Evolutionary conservation across 1,284 basidiomycete genomes (phyloP).

Genomic region (Meira nashicola): DNA sequence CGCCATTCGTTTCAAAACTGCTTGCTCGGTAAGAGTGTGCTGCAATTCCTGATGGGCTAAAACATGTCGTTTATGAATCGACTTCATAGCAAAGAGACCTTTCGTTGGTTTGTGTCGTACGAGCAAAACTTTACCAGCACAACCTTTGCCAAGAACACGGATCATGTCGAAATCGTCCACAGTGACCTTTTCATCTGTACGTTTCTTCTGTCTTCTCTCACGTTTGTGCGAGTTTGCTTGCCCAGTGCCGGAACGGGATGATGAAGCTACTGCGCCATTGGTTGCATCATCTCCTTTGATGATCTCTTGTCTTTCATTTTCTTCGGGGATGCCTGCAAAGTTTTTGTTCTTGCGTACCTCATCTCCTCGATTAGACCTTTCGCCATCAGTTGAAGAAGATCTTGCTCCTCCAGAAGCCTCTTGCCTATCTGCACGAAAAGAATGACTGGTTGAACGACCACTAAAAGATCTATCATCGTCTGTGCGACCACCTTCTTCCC

Average conservation of each 20-base stretch:
- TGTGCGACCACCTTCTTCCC: conserved; percentile 29
- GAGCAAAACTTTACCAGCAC: conserved; percentile 74
- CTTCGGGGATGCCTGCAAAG: conserved; percentile 40
- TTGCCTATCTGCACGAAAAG: conserved; percentile 5
- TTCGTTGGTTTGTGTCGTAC: conserved; percentile 56
- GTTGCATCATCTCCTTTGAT: not conserved
- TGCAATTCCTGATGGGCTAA: conserved; percentile 89
- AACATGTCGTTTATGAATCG: conserved; percentile 88
- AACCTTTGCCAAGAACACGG: conserved; percentile 89
- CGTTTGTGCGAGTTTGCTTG: conserved; percentile 21
- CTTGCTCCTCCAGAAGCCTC: conserved; percentile 13
- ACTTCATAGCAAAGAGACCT: conserved; percentile 83
- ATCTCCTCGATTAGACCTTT: not conserved
- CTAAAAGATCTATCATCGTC: conserved; percentile 30
- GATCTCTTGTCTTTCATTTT: conserved; percentile 20
- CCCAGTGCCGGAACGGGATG: conserved; percentile 14
- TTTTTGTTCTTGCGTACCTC: conserved; percentile 22
- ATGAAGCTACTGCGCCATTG: conserved; percentile 15
- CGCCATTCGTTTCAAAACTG: conserved; percentile 80
- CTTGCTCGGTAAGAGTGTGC: conserved; percentile 90
- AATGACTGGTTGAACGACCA: conserved; percentile 14
- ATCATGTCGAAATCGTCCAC: conserved; percentile 93
- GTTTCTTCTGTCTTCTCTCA: conserved; percentile 45
- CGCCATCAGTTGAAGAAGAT: conserved; percentile 21
- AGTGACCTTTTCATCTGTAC: conserved; percentile 36